phyloP scores from a whole-genome alignment of 2,329 filamentous ascomycete species.

The Tolypocladium capitatum region DNA sequence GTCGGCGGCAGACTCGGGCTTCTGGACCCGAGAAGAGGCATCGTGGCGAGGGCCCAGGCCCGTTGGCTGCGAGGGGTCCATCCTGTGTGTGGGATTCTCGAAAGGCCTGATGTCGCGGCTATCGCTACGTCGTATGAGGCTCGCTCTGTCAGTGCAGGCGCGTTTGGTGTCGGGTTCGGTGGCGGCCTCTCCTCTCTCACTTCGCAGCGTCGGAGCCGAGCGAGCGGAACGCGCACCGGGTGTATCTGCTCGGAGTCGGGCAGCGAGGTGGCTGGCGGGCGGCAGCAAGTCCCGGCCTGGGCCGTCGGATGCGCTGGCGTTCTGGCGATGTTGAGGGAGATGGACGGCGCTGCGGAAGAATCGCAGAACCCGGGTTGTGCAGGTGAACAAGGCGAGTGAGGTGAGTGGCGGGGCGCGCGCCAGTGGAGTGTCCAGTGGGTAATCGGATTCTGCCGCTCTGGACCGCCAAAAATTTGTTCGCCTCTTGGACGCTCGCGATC shows the following conservation, averaged over 20 bases:
- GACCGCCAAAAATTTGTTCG: conserved; percentile 33
- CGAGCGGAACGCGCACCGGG: not conserved
- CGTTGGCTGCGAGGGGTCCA: conserved; percentile 39
- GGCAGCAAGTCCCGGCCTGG: not conserved
- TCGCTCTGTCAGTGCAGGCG: not conserved
- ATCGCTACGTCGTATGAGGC: not conserved
- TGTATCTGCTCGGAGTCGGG: not conserved
- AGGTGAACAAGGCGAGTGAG: too few relatives aligned
- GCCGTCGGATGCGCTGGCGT: not conserved
- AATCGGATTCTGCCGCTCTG: conserved; percentile 24
- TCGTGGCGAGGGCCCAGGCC: conserved; percentile 46
- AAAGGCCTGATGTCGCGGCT: not conserved
- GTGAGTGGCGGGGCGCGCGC: not conserved
- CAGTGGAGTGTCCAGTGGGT: not conserved
- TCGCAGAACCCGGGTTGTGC: too few relatives aligned
- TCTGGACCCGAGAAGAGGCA: conserved; percentile 38
- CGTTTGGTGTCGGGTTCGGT: not conserved
- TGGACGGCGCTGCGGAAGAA: not conserved
- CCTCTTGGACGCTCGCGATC: conserved; percentile 3
- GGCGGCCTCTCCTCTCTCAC: not conserved
- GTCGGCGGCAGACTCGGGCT: conserved; percentile 46
- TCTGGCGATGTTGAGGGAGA: not conserved
- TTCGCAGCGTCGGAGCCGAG: not conserved
- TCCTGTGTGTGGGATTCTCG: conserved; percentile 10
- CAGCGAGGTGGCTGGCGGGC: not conserved